A percentile compares a stretch with the other conserved stretches of the same genome.
phyloP scores from a whole-genome alignment of 805 yeast species.

The Jamesozyma rosinii region DNA sequence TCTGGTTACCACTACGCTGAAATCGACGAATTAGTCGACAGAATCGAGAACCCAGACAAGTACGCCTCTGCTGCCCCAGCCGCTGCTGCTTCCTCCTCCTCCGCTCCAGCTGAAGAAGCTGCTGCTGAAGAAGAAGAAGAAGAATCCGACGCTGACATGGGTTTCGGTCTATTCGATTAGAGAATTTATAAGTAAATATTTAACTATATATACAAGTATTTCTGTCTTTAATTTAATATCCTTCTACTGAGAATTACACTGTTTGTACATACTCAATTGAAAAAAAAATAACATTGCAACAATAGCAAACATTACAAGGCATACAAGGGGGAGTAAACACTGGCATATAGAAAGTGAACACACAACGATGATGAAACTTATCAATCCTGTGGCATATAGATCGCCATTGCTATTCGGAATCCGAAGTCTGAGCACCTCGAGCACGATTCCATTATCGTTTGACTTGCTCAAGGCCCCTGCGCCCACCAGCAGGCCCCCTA shows the following conservation, averaged over 20 bases:
- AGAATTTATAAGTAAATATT: conserved; percentile 36
- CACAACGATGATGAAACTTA: not conserved
- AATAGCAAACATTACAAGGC: no score
- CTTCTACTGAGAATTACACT: no score
- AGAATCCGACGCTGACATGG: conserved; percentile 77
- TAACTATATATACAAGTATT: not conserved
- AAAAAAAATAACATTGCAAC: no score
- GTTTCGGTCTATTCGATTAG: conserved; percentile 98
- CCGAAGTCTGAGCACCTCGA: not conserved
- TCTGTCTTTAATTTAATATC: not conserved
- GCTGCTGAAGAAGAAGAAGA: conserved; percentile 69
- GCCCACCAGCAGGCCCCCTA: conserved; percentile 39
- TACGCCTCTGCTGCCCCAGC: conserved; percentile 99
- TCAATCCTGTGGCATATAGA: not conserved
- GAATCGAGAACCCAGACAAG: conserved; percentile 99
- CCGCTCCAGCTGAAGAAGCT: conserved; percentile 54
- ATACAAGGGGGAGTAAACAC: no score
- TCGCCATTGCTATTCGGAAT: not conserved
- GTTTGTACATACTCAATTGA: no score
- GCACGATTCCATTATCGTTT: not conserved
- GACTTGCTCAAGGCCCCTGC: not conserved
- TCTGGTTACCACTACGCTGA: conserved; percentile 99
- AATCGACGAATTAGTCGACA: conserved; percentile 97
- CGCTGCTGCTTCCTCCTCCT: conserved; percentile 69
- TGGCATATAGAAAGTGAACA: no score